Evolutionary conservation across 257 asterid genomes (phyloP).

Genomic region (Solanum corneliomulleri): DNA sequence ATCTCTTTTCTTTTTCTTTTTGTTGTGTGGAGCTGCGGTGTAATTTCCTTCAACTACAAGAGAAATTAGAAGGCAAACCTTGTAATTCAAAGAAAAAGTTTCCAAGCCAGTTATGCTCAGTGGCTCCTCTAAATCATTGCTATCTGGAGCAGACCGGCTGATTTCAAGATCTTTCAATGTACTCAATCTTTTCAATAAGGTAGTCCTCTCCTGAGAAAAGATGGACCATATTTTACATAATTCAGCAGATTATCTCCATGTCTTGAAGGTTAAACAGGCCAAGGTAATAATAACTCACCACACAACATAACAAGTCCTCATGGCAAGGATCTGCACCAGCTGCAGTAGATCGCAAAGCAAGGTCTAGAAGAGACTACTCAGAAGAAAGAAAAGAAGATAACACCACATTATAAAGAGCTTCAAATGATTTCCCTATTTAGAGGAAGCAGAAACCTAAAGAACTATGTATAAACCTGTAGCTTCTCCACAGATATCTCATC

Average conservation of each 20-base stretch:
- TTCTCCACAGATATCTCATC: conserved; percentile 89
- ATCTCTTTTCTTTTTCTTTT: neutral
- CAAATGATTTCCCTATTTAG: neutral
- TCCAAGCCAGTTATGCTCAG: conserved; percentile 89
- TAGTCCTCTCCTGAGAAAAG: conserved; percentile 60
- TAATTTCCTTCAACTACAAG: neutral
- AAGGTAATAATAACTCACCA: conserved; percentile 52
- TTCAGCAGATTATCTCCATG: neutral
- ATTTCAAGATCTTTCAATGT: conserved; percentile 74
- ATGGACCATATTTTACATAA: neutral
- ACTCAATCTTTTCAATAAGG: conserved; percentile 82
- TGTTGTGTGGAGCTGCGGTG: neutral
- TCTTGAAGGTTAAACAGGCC: neutral
- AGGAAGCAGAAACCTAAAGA: neutral
- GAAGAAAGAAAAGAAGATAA: conserved; percentile 2
- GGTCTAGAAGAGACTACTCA: conserved; percentile 87
- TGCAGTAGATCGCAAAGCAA: conserved; percentile 89
- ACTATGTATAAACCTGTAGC: conserved; percentile 58
- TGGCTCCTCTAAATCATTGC: conserved; percentile 65
- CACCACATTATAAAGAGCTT: neutral
- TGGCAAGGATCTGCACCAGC: conserved; percentile 94
- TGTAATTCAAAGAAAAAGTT: conserved; percentile 86
- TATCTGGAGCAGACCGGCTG: conserved; percentile 43
- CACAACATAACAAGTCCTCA: conserved; percentile 90
- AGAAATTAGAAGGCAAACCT: conserved; percentile 34